Percentiles rank a stretch among this genome's conserved stretches.
Conservation (phyloP, 345 rosid species). For the Eucalyptus cladocalyx region DNA sequence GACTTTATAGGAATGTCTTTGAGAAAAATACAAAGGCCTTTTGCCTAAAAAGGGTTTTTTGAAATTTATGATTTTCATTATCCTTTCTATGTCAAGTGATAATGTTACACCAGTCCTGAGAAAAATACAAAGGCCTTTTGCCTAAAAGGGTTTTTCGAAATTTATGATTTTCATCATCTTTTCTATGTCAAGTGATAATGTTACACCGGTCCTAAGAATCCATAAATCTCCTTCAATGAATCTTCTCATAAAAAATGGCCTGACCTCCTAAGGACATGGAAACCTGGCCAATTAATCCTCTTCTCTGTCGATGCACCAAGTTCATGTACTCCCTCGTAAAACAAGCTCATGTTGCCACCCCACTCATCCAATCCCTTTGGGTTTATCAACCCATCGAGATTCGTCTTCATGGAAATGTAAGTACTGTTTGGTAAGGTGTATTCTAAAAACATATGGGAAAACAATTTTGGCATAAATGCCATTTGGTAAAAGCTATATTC, state of each 20-base stretch:
- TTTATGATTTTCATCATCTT: neutral
- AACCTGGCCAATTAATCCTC: neutral
- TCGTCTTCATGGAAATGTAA: neutral
- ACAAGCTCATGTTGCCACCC: neutral
- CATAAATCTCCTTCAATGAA: neutral
- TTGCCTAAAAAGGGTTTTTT: too few relatives aligned
- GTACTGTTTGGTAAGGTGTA: neutral
- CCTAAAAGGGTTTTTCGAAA: neutral
- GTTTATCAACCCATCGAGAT: neutral
- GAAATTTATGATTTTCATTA: too few relatives aligned
- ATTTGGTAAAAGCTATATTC: neutral
- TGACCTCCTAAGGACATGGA: neutral
- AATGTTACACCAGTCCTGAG: too few relatives aligned
- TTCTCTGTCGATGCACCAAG: fast-evolving
- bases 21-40: too few relatives aligned
- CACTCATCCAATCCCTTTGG: neutral
- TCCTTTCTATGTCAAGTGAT: too few relatives aligned
- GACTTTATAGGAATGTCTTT: too few relatives aligned
- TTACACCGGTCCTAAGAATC: too few relatives aligned
- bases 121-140: neutral
- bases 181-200: neutral
- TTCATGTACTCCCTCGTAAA: neutral
- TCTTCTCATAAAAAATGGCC: neutral
- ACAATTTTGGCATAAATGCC: neutral
- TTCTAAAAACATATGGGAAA: neutral